phyloP scores from a whole-genome alignment of 2,329 filamentous ascomycete genomes.

The Xylaria sp. region DNA sequence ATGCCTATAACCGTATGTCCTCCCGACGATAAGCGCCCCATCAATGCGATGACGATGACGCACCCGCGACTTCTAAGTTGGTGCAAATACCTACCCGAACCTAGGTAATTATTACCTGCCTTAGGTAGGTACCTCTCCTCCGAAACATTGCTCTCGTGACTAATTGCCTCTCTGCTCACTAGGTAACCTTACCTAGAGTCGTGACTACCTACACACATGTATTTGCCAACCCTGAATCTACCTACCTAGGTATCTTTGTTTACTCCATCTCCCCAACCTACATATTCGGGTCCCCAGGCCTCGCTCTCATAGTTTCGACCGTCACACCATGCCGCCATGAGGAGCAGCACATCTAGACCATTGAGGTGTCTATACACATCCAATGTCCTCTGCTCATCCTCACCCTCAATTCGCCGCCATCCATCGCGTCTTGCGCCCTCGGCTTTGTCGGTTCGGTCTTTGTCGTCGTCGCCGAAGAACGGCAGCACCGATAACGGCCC shows the following conservation, averaged over 20 bases:
- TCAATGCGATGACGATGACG: conserved; percentile 16
- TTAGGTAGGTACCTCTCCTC: too few relatives aligned
- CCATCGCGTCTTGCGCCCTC: conserved; percentile 31
- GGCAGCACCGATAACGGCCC: conserved; percentile 47
- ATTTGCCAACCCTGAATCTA: background rate
- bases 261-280: too few relatives aligned
- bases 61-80: conserved; percentile 3
- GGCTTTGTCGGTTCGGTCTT: conserved; percentile 35
- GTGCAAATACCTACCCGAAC: background rate
- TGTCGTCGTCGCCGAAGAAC: conserved; percentile 45
- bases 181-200: background rate
- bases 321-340: conserved; percentile 61
- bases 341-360: conserved; percentile 51
- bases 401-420: conserved; percentile 20
- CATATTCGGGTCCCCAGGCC: background rate
- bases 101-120: background rate
- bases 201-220: background rate
- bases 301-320: background rate
- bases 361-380: conserved; percentile 52
- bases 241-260: background rate
- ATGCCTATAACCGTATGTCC: conserved; percentile 18
- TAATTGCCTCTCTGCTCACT: background rate
- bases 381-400: conserved; percentile 38
- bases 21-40: conserved; percentile 25
- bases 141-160: conserved; percentile 26